Base-by-base conservation (phyloP, 1,284 basidiomycete genomes). In the Ganoderma boninense region DNA sequence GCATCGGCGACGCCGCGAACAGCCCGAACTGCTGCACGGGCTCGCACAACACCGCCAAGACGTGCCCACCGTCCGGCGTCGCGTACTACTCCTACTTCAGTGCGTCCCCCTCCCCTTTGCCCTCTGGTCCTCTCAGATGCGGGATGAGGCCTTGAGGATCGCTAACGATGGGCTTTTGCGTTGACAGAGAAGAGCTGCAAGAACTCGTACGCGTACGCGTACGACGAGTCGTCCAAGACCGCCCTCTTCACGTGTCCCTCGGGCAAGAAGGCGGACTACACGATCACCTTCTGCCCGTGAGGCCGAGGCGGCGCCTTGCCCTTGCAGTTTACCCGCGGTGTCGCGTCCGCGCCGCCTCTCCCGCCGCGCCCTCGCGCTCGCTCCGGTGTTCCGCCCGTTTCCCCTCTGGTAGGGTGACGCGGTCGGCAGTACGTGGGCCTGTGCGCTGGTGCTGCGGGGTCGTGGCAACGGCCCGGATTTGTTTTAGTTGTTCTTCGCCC, bases 151-250 rank as follows among this genome's bases (percentile, higher is more conserved):
- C n/a, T n/a, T n/a, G 49, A 0, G 49, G 49, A 13, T n/a, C 4
- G 49, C 49, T 52, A 10, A 52, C 10, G 49, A 46, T n/a, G 44
- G 44, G 4, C 16, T 8, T 54, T 29, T 11, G 7, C 42, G 62
- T 49, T 56, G 77, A 85, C 83, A 87, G 81, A 70, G 71, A 62
- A 78, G 14, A 52, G 75, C 68, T 88, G 86, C 78, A 84, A 83
- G 2, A 79, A 84, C 72, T 77, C 84, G 5, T 87, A 87, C 74
- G 84, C 81, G 0, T 87, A 87, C 71, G 85, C 87, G 2, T 88
- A 80, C 73, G 87, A 87, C 74, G 86, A 87, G 74, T 74, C 76
- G 62, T 82, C 80, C 70, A 82, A 82, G 7, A 84, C 83, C 18
- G 86, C 86, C 8, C 79, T 87, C 59, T 87, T 82, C 82, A 84